Percentiles rank a stretch among this genome's conserved stretches.
Conservation (phyloP, 2,329 filamentous ascomycete genomes). For the Huntiella omanensis region DNA sequence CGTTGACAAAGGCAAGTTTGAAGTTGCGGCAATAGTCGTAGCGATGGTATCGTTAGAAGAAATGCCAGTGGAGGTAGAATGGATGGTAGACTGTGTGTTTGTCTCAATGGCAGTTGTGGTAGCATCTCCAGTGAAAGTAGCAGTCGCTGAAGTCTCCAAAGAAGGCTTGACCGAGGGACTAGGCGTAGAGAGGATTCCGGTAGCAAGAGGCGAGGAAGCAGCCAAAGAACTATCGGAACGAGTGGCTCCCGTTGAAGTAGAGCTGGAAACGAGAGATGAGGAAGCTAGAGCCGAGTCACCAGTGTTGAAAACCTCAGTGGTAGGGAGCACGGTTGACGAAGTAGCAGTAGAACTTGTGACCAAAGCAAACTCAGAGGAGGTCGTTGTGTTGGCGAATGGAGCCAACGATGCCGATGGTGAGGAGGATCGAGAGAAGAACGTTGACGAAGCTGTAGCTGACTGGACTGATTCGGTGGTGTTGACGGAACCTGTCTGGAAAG, state of each 20-base stretch:
- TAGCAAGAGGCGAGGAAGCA: no score
- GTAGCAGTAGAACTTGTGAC: no score
- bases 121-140: not conserved
- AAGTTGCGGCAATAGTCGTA: not conserved
- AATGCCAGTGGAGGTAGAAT: not conserved
- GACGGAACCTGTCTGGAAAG: no score
- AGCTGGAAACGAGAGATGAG: not conserved
- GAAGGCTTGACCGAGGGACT: not conserved
- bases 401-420: not conserved
- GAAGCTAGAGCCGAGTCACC: not conserved
- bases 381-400: no score
- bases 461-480: no score
- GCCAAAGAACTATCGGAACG: no score
- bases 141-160: not conserved
- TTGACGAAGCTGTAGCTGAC: not conserved
- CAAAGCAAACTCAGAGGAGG: no score
- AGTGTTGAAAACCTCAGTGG: no score
- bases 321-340: no score
- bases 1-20: not conserved
- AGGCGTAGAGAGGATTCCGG: no score
- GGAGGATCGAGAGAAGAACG: not conserved
- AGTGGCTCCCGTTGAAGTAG: not conserved
- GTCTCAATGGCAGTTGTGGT: not conserved
- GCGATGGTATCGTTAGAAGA: not conserved
- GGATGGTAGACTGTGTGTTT: no score